Evolutionary conservation across 2,329 filamentous ascomycete species (phyloP).

Genomic region (Fusarium fujikuroi): DNA sequence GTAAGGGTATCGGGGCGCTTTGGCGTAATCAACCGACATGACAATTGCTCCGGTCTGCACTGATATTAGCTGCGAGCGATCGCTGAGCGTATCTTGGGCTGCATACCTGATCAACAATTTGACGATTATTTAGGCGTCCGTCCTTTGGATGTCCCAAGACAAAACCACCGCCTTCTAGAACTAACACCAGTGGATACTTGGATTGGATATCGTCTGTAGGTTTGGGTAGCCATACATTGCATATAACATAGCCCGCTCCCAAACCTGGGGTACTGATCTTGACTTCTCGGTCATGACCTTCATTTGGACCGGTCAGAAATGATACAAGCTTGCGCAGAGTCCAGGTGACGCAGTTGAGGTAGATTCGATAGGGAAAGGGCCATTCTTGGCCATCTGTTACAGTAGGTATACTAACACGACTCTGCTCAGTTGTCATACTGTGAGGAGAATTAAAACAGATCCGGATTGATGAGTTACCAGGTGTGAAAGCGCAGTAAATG

Average conservation of each 20-base stretch:
- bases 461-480: too few relatives aligned
- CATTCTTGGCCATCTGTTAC: background rate
- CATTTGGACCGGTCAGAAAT: background rate
- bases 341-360: background rate
- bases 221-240: background rate
- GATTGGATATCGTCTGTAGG: rapidly evolving
- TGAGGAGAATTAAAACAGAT: background rate
- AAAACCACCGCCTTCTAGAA: background rate
- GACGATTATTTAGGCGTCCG: background rate
- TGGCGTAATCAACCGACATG: rapidly evolving
- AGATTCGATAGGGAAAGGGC: background rate
- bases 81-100: rapidly evolving
- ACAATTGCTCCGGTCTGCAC: background rate
- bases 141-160: background rate
- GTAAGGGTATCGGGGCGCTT: background rate
- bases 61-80: rapidly evolving
- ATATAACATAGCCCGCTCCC: rapidly evolving
- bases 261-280: rapidly evolving
- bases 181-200: background rate
- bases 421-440: rapidly evolving
- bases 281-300: background rate
- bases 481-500: too few relatives aligned
- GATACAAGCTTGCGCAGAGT: background rate
- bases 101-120: background rate
- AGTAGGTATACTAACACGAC: rapidly evolving